Conservation (phyloP, 495 filamentous ascomycete species). For the Penicillium arizonense region DNA sequence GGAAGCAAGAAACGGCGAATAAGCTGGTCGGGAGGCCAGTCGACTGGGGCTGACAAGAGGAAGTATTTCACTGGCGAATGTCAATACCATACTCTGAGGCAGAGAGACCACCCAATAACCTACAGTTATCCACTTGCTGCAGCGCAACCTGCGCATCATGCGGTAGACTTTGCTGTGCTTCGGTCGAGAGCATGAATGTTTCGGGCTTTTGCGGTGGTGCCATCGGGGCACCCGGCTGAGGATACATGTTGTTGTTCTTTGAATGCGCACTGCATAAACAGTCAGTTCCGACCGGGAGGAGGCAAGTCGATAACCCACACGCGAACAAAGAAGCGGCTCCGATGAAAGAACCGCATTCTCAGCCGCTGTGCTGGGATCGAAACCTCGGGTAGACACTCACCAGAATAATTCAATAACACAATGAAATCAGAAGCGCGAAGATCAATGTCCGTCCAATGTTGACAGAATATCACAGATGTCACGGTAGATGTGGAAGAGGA, state of each 20-base stretch:
- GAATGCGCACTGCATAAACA: constrained; percentile 6
- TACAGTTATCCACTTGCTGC: constrained; percentile 97
- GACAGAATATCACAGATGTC: background rate
- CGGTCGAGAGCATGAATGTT: constrained; percentile 95
- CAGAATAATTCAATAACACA: constrained; percentile 1
- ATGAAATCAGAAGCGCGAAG: constrained; percentile 1
- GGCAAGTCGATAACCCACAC: constrained; percentile 15
- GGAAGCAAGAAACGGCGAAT: constrained; percentile 93
- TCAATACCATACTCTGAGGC: constrained; percentile 13
- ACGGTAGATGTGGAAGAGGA: constrained; percentile 19
- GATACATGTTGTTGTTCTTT: constrained; percentile 41
- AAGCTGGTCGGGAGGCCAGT: constrained; percentile 96
- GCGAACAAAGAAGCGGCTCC: constrained; percentile 15
- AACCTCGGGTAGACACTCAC: constrained; percentile 8
- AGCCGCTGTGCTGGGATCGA: constrained; percentile 5
- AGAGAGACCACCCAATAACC: constrained; percentile 37
- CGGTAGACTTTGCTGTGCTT: constrained; percentile 92
- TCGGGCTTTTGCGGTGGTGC: constrained; percentile 86
- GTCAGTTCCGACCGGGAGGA: constrained; percentile 20
- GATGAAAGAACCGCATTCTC: background rate
- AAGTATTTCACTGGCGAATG: constrained; percentile 88
- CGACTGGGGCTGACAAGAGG: constrained; percentile 95
- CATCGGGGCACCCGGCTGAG: constrained; percentile 55
- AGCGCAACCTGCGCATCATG: constrained; percentile 96
- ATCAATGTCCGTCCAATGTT: constrained; percentile 9